Base-by-base conservation (phyloP, 306 rosid genomes). In the Malus sieversii region DNA sequence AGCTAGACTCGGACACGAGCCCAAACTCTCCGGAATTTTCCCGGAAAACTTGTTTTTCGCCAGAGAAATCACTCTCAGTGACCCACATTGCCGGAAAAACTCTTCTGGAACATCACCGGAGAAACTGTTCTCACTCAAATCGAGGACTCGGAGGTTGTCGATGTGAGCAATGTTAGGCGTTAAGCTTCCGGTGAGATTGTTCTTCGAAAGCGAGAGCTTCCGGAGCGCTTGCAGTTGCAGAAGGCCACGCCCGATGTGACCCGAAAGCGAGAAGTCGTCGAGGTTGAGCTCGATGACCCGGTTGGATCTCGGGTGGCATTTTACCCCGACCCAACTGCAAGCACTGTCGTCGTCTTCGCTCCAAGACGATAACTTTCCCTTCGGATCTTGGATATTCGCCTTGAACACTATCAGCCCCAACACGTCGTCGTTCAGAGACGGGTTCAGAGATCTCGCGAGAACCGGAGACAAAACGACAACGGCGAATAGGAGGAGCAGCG, bases 341-440 rank as follows among this genome's bases (percentile, higher is more conserved):
- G 96, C 87, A 44, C 58, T 89, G 64, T 90, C 92, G 40, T 92
- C 98, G 64, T 90, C 99, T 87, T 96, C 99, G 73, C 80, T 92
- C 99, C 99, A 96, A 52, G 96, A 84, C 1, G 67, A 62, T 1
- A 96, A 81, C 81, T 86, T 90, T 53, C 89, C 89, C 78, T 87
- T 87, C 5, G 98, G 97, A 84, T 96, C 99, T 88, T 77, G 85
- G 61, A 92, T 81, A 61, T 96, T 97, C 4, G 98, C 93, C 81
- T 90, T 96, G 87, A 96, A 92, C 80, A 96, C 98, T 71, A 96
- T 92, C 78, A 96, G 77, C 40, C 98, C 99, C 89, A 96, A 72
- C 57, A 92, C 98, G 83, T 96, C 99, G 77, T 96, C 99, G 85
- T 92, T 96, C 55, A 96, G 80, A 25, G 96, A 88, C 6, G 99